Conservation (phyloP, 441 rosid genomes). For the Lepidium campestre region DNA sequence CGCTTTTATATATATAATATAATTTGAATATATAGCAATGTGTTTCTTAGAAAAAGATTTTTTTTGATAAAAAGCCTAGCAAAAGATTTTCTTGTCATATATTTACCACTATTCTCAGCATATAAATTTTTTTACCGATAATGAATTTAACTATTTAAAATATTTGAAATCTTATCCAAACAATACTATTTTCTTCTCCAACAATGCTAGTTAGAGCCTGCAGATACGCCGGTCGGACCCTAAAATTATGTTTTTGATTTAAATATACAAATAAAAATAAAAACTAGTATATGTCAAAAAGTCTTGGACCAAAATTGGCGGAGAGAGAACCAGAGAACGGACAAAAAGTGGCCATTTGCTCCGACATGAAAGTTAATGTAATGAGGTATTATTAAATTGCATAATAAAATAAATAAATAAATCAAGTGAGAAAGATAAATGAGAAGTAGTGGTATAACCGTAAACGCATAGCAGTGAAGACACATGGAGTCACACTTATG, state of each 20-base stretch:
- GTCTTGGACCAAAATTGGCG: conserved; percentile 20
- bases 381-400: not conserved
- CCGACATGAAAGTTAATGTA: conserved; percentile 13
- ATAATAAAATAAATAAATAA: not conserved
- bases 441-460: conserved; percentile 1
- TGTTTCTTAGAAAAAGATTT: too few species aligned
- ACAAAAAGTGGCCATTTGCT: conserved; percentile 15
- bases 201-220: not conserved
- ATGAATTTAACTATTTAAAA: too few species aligned
- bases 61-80: too few species aligned
- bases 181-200: too few species aligned
- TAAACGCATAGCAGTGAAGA: not conserved
- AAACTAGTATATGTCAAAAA: not conserved
- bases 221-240: not conserved
- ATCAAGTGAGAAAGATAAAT: not conserved
- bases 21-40: too few species aligned
- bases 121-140: too few species aligned
- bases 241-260: not conserved
- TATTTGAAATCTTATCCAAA: too few species aligned
- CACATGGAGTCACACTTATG: conserved; percentile 9
- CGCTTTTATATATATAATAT: too few species aligned
- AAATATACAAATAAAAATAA: not conserved
- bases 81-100: too few species aligned
- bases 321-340: not conserved
- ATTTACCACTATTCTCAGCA: too few species aligned